Conservation (phyloP, 2,329 filamentous ascomycete genomes). For the Sporothrix inflata region DNA sequence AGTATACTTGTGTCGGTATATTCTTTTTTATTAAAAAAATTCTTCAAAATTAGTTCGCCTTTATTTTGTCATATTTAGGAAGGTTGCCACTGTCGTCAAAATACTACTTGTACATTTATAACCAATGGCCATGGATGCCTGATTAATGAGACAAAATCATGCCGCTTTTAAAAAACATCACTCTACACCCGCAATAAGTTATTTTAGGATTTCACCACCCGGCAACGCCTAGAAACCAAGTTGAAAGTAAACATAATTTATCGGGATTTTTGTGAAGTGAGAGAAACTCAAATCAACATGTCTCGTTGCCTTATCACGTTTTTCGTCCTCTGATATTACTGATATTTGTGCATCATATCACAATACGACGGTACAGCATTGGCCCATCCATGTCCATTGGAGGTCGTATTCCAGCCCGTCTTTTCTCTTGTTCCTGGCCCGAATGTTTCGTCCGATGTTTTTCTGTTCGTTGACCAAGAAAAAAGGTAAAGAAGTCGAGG, state of each 20-base stretch:
- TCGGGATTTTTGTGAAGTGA: too few species aligned
- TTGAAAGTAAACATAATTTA: neutral
- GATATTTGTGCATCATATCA: neutral
- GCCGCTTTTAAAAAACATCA: neutral
- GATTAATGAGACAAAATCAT: neutral
- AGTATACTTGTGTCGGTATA: too few species aligned
- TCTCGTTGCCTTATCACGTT: neutral
- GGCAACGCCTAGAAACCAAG: neutral
- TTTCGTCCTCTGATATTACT: neutral
- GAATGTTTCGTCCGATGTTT: constrained; percentile 4
- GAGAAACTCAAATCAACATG: neutral
- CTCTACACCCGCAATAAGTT: neutral
- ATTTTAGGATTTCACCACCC: neutral
- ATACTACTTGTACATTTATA: too few species aligned
- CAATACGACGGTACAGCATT: neutral
- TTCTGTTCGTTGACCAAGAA: neutral
- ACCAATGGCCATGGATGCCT: too few species aligned
- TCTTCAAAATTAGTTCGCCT: too few species aligned
- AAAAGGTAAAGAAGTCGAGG: neutral
- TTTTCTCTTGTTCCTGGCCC: neutral
- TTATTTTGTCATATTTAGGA: too few species aligned
- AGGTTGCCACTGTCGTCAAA: too few species aligned
- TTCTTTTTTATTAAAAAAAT: too few species aligned
- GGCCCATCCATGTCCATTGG: too few species aligned
- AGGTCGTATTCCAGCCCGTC: neutral